Percentiles rank a stretch among this genome's conserved stretches.
Evolutionary conservation across 371 early-diverging fungal genomes (phyloP).

Genomic region (Rhizopus delemar): DNA sequence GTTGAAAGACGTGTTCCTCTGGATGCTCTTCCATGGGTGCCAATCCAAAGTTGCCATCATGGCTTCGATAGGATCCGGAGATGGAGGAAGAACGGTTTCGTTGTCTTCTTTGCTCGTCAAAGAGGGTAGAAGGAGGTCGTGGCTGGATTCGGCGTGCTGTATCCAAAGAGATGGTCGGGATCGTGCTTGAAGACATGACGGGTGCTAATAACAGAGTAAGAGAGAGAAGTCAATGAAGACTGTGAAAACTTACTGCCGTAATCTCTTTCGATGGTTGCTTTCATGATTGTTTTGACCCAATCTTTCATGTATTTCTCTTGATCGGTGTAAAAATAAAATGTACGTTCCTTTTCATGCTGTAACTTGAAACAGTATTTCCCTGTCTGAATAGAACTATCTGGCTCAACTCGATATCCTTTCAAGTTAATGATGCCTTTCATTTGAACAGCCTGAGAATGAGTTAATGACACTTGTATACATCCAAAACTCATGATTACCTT

Average conservation of each 20-base stretch:
- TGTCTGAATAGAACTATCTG: constrained; percentile 55
- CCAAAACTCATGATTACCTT: constrained; percentile 47
- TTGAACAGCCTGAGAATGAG: constrained; percentile 33
- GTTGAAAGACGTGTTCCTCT: neutral
- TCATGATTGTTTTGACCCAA: constrained; percentile 72
- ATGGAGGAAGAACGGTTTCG: constrained; percentile 6
- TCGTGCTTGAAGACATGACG: constrained; percentile 67
- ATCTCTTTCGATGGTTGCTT: constrained; percentile 69
- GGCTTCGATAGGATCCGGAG: constrained; percentile 4
- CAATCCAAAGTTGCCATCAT: neutral
- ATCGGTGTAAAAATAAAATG: constrained; percentile 68
- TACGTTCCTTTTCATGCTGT: constrained; percentile 63
- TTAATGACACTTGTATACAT: constrained; percentile 18
- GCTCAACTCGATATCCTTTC: constrained; percentile 53
- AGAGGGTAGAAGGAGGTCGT: constrained; percentile 60
- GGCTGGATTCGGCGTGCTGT: constrained; percentile 63
- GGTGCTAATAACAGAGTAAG: constrained; percentile 39
- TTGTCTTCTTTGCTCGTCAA: constrained; percentile 17
- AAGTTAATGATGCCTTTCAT: constrained; percentile 62
- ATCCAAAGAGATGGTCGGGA: constrained; percentile 64
- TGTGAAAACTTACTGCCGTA: constrained; percentile 58
- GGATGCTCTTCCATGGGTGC: neutral
- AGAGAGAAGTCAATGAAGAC: neutral
- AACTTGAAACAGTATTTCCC: constrained; percentile 74
- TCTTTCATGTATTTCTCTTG: constrained; percentile 51